Percentiles rank a stretch among this genome's conserved stretches.
Conservation (phyloP, 2,329 filamentous ascomycete species). For the Talaromyces albobiverticillius region DNA sequence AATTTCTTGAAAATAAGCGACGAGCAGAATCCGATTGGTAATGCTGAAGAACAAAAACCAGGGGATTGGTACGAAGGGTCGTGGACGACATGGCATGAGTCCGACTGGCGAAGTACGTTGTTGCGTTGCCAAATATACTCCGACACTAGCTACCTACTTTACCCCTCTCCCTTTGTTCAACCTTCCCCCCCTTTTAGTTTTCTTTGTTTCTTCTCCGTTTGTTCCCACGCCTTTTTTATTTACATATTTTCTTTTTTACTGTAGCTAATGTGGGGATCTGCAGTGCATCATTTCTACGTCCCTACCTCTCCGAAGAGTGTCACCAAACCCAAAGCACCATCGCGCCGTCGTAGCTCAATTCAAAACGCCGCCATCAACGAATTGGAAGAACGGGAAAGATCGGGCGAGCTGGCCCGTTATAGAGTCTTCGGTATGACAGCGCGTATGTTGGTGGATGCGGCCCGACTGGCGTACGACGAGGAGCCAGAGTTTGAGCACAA, state of each 20-base stretch:
- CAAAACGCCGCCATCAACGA: constrained; percentile 39
- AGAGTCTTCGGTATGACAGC: constrained; percentile 96
- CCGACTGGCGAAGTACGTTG: constrained; percentile 63
- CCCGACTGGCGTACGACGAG: constrained; percentile 75
- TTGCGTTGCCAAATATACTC: background rate
- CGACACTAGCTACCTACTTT: no score
- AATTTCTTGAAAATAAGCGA: constrained; percentile 70
- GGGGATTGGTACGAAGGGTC: constrained; percentile 79
- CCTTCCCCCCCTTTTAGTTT: no score
- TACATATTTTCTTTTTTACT: background rate
- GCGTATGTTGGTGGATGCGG: constrained; percentile 82
- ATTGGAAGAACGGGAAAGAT: constrained; percentile 48
- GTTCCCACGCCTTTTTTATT: background rate
- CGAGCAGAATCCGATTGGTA: constrained; percentile 43
- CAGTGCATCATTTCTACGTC: constrained; percentile 88
- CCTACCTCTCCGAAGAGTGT: constrained; percentile 71
- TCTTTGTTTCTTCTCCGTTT: no score
- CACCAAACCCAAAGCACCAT: constrained; percentile 54
- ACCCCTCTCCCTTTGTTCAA: background rate
- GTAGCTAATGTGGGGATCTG: constrained; percentile 18
- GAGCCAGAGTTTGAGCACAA: constrained; percentile 81
- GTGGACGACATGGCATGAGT: constrained; percentile 77
- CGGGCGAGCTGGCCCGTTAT: constrained; percentile 58
- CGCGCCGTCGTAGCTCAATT: constrained; percentile 32
- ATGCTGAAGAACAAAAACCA: constrained; percentile 32